Base-by-base conservation (phyloP, 1,284 basidiomycete genomes). In the Amylostereum areolatum region DNA sequence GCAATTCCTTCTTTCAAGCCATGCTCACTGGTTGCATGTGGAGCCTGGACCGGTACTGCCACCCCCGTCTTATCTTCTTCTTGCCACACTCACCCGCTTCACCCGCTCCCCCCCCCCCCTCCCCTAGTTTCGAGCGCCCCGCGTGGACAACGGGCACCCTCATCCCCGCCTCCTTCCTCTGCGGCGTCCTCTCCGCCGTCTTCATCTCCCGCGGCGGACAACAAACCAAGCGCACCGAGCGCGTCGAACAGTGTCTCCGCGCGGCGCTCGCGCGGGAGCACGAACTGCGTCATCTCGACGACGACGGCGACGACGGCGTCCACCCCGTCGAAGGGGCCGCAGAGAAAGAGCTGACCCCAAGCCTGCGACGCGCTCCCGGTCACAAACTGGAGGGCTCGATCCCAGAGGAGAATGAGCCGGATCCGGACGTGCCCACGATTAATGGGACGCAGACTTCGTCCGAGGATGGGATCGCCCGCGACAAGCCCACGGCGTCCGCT, bases 11-110 rank as follows among this genome's bases (percentile, higher is more conserved):
- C 48, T 92, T 92, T 63, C 90, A 92, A 67, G 80, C 75, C 50
- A 74, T 88, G n/a, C 69, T 90, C 9, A 89, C 87, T 57, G 86
- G 79, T 2, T 82, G 78, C 37, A 93, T 93, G 83, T 94, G 91
- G 92, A 78, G 85, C 2, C 65, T 94, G 59, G 80, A 85, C 59
- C 69, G 81, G 74, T 77, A 56, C 52, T 65, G 50, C 5, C n/a
- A 31, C 24, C 18, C 42, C 40, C 10, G 34, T 11, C 12, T 36
- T n/a, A 35, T 33, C 9, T 25, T 31, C 34, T 29, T 9, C 10
- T 25, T 4, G 8, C 25, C 32, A 30, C 45, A 31, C 41, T 45
- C 29, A 33, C 24, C 12, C 9, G 35, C 8, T 24, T 35, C 31
- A 10, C 29, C 45, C 6, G n/a, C 32, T 11, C 27, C 24, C 5